A percentile compares a stretch with the other conserved stretches of the same genome.
Evolutionary conservation across 106 monocot genomes (phyloP).

Genomic region (Allium fistulosum): DNA sequence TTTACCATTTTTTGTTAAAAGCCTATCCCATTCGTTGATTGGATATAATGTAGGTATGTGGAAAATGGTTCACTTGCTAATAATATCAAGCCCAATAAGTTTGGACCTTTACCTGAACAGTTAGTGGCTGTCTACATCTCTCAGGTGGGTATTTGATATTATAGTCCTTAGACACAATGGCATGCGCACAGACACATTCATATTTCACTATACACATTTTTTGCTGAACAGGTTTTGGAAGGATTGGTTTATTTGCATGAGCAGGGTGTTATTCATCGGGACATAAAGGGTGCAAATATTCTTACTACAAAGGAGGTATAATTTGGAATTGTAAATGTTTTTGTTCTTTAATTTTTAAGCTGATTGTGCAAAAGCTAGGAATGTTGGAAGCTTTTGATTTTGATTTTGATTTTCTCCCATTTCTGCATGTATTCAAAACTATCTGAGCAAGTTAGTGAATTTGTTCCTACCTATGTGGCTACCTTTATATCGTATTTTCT

Average conservation of each 20-base stretch:
- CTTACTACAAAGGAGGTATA: slow-evolving; percentile 95
- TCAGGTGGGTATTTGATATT: slow-evolving; percentile 43
- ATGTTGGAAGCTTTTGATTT: neutral
- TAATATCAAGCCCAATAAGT: slow-evolving; percentile 95
- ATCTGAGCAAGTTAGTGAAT: too few relatives aligned
- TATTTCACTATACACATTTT: neutral
- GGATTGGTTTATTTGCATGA: slow-evolving; percentile 96
- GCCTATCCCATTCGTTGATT: neutral
- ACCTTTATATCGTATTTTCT: neutral
- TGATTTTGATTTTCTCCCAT: too few relatives aligned
- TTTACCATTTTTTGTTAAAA: neutral
- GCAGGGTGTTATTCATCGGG: slow-evolving; percentile 97
- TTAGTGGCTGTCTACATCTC: slow-evolving; percentile 86
- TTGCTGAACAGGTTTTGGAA: slow-evolving; percentile 74
- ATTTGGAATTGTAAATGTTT: slow-evolving; percentile 1
- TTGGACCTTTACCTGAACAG: slow-evolving; percentile 95
- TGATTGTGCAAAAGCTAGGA: neutral
- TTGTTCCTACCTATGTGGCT: too few relatives aligned
- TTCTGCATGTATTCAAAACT: too few relatives aligned
- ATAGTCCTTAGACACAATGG: neutral
- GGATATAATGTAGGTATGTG: slow-evolving; percentile 55
- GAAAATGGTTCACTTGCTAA: slow-evolving; percentile 98
- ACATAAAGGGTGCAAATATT: slow-evolving; percentile 99
- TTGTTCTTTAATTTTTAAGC: neutral
- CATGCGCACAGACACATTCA: too few relatives aligned